phyloP scores from a whole-genome alignment of 257 asterid genomes.

The Cordia subcordata region DNA sequence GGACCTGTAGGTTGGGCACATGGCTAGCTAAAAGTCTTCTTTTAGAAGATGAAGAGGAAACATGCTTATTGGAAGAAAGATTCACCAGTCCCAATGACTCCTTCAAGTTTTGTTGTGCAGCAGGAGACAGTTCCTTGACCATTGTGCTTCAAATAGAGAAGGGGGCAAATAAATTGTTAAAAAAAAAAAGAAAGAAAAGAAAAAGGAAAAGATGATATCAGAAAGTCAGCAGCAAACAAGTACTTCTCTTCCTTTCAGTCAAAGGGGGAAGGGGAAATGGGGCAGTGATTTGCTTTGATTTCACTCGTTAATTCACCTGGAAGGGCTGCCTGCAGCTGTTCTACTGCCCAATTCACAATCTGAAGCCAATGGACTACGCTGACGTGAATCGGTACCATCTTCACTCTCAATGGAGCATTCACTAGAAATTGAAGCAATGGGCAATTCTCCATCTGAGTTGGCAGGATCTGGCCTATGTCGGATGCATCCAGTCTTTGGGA shows the following conservation, averaged over 20 bases:
- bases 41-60: slow-evolving; percentile 46
- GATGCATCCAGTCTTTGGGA: slow-evolving; percentile 85
- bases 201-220: too few relatives aligned
- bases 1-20: slow-evolving; percentile 44
- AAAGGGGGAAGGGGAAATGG: background rate
- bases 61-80: slow-evolving; percentile 48
- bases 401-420: slow-evolving; percentile 86
- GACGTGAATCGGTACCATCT: slow-evolving; percentile 77
- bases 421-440: slow-evolving; percentile 71
- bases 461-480: slow-evolving; percentile 62
- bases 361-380: slow-evolving; percentile 73
- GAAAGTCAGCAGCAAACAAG: too few relatives aligned
- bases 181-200: background rate
- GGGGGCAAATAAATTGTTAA: background rate
- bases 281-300: slow-evolving; percentile 3
- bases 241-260: too few relatives aligned
- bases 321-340: slow-evolving; percentile 75
- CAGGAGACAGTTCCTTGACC: slow-evolving; percentile 55
- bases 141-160: slow-evolving; percentile 35
- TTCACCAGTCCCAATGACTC: slow-evolving; percentile 54
- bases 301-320: slow-evolving; percentile 43
- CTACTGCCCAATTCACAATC: slow-evolving; percentile 74
- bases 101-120: slow-evolving; percentile 44
- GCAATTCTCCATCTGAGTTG: slow-evolving; percentile 62
- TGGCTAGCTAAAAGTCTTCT: slow-evolving; percentile 50